Percentiles rank a stretch among this genome's conserved stretches.
Evolutionary conservation across 352 stramenopile species (phyloP).

Genomic region (Phytophthora podocarpi): DNA sequence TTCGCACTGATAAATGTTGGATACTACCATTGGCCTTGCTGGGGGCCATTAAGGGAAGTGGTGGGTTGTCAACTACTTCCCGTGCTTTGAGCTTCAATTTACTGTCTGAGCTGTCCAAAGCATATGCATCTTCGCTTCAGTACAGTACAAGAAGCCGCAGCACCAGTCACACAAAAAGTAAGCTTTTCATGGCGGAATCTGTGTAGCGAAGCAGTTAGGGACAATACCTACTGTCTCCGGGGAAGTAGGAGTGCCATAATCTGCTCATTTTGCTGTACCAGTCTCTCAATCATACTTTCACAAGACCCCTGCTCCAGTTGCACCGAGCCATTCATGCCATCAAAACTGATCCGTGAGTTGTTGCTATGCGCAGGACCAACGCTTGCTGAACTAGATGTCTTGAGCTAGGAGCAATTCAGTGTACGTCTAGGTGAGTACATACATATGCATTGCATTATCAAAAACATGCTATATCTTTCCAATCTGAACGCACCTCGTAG

Average conservation of each 20-base stretch:
- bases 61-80: neutral
- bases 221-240: conserved; percentile 2
- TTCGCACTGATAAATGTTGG: neutral
- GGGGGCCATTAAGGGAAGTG: neutral
- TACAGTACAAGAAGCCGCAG: too few species aligned
- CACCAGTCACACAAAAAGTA: too few species aligned
- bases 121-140: conserved; percentile 1
- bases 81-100: neutral
- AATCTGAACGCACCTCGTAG: conserved; percentile 31
- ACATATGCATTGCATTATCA: too few species aligned
- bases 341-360: neutral
- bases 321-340: neutral
- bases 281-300: conserved; percentile 14
- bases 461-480: neutral
- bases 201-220: neutral
- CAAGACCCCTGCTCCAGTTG: neutral
- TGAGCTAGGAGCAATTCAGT: conserved; percentile 4
- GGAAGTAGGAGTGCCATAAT: conserved; percentile 28
- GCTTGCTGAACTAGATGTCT: neutral
- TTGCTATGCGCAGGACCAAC: neutral
- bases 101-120: too few species aligned
- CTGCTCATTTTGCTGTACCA: conserved; percentile 39
- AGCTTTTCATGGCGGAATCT: too few species aligned
- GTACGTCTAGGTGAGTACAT: neutral
- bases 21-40: neutral